A percentile compares a stretch with the other conserved stretches of the same genome.
phyloP scores from a whole-genome alignment of 1,284 basidiomycete species.

The Trichosporon inkin region DNA sequence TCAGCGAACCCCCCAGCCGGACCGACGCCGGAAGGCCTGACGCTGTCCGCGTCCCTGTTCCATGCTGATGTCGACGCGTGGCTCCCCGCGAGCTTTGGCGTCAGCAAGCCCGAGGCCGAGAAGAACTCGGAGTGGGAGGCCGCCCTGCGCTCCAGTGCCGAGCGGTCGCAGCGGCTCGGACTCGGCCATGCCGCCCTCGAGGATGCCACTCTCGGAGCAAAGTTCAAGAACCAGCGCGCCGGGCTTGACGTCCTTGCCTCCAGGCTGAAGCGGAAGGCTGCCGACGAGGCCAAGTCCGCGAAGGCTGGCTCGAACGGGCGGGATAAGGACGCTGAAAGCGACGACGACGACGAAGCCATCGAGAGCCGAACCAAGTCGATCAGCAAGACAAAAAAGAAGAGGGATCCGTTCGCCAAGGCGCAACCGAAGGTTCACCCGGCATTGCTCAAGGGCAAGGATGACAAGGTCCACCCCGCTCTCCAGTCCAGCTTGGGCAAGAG shows the following conservation, averaged over 20 bases:
- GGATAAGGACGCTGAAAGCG: conserved; percentile 14
- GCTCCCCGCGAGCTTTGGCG: conserved; percentile 40
- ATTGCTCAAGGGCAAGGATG: conserved; percentile 30
- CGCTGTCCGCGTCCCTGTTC: conserved; percentile 38
- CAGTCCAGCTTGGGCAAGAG: background rate
- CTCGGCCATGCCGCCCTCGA: conserved; percentile 38
- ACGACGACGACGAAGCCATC: conserved; percentile 13
- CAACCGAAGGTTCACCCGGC: conserved; percentile 20
- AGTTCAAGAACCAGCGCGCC: conserved; percentile 7
- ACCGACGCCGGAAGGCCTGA: conserved; percentile 31
- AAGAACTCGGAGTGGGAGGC: conserved; percentile 19
- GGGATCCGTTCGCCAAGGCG: background rate
- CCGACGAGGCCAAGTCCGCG: conserved; percentile 17
- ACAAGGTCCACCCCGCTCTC: conserved; percentile 8
- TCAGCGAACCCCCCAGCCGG: background rate
- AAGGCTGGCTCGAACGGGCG: conserved; percentile 7
- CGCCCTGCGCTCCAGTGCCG: conserved; percentile 12
- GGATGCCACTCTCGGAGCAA: conserved; percentile 11
- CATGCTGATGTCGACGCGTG: conserved; percentile 39
- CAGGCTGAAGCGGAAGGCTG: conserved; percentile 13
- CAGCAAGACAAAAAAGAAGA: conserved; percentile 24
- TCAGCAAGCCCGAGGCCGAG: conserved; percentile 6
- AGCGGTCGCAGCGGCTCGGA: conserved; percentile 29
- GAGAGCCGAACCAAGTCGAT: conserved; percentile 4
- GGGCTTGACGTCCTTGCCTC: conserved; percentile 19